phyloP scores from a whole-genome alignment of 2,329 filamentous ascomycete species.

The Ceratocystis albifundus region DNA sequence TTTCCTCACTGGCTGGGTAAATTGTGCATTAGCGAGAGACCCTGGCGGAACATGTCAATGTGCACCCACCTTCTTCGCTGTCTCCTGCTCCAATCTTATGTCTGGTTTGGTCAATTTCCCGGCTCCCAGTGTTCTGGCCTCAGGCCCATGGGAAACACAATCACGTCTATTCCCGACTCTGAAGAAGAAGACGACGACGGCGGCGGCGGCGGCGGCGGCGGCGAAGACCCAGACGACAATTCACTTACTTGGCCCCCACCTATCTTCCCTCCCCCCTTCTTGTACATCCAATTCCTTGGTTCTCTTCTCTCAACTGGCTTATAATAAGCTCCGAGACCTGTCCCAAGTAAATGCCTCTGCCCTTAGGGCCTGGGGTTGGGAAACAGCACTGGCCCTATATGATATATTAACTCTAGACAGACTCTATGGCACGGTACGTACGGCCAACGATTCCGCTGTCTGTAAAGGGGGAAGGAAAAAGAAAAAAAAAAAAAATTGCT shows the following conservation, averaged over 20 bases:
- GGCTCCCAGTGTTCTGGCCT: neutral
- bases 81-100: neutral
- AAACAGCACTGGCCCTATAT: neutral
- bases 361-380: neutral
- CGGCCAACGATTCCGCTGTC: neutral
- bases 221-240: too few species aligned
- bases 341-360: neutral
- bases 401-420: neutral
- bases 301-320: neutral
- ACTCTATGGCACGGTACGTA: too few species aligned
- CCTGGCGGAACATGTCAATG: neutral
- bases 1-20: neutral
- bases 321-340: neutral
- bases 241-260: neutral
- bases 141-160: neutral
- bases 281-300: neutral
- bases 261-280: neutral
- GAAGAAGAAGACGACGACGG: neutral
- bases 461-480: constrained; percentile 1
- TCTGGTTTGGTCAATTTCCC: neutral
- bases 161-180: neutral
- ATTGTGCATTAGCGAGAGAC: neutral
- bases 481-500: neutral
- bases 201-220: too few species aligned
- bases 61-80: neutral